Evolutionary conservation across 2,329 filamentous ascomycete genomes (phyloP).

Genomic region (Aspergillus piperis): DNA sequence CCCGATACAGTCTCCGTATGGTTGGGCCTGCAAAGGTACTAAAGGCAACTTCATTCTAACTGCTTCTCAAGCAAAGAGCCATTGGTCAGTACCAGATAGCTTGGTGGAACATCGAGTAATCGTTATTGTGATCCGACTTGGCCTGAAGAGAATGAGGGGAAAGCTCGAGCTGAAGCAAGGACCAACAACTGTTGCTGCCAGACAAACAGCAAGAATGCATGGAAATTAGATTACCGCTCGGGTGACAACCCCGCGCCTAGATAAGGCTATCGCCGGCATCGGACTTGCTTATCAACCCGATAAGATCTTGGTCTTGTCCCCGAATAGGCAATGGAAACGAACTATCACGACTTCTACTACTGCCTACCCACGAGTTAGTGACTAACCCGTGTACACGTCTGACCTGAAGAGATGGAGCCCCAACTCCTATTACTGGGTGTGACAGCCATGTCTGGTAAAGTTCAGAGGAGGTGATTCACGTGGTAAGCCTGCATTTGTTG

Average conservation of each 20-base stretch:
- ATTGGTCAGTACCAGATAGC: background rate
- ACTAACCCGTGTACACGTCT: too few species aligned
- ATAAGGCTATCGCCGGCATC: constrained; percentile 41
- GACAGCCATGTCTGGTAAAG: too few species aligned
- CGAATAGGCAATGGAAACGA: background rate
- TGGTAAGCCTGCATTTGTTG: too few species aligned
- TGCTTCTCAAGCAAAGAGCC: background rate
- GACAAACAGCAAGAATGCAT: background rate
- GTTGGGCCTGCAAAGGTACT: background rate
- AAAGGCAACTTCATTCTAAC: background rate
- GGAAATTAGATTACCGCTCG: constrained; percentile 8
- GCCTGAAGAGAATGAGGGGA: background rate
- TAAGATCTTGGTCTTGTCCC: background rate
- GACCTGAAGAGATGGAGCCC: too few species aligned
- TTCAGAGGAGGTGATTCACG: too few species aligned
- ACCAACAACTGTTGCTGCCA: background rate
- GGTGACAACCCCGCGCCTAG: constrained; percentile 28
- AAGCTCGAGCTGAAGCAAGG: background rate
- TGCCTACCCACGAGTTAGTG: too few species aligned
- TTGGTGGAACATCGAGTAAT: background rate
- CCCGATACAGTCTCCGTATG: background rate
- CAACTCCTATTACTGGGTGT: too few species aligned
- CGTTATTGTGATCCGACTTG: background rate
- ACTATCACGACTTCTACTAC: background rate
- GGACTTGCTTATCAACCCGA: constrained; percentile 20